Percentiles rank a stretch among this genome's conserved stretches.
Evolutionary conservation across 1,284 basidiomycete genomes (phyloP).

Genomic region (Neotropicomus parvogracilis): DNA sequence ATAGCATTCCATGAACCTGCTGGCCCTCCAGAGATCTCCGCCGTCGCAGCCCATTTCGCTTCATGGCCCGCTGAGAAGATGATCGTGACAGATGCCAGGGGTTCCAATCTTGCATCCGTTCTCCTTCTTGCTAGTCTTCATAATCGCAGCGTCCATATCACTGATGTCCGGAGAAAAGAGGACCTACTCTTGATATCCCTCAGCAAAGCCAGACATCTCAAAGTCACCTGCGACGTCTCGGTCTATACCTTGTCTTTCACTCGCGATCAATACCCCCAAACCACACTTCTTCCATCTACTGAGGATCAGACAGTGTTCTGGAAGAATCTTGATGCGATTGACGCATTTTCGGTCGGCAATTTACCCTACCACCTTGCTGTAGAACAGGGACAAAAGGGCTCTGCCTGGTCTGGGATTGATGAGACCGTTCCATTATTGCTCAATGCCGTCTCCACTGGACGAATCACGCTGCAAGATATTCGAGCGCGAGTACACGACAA

Average conservation of each 20-base stretch:
- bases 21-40: constrained; percentile 49
- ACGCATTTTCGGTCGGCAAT: constrained; percentile 88
- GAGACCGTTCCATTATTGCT: constrained; percentile 89
- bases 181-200: constrained; percentile 91
- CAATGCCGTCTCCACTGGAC: constrained; percentile 79
- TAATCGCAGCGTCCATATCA: constrained; percentile 87
- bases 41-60: constrained; percentile 83
- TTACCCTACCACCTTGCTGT: constrained; percentile 77
- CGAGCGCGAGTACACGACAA: constrained; percentile 83
- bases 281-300: constrained; percentile 67
- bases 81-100: constrained; percentile 91
- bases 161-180: constrained; percentile 86
- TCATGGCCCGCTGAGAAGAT: constrained; percentile 91
- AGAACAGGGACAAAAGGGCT: constrained; percentile 64
- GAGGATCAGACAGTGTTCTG: constrained; percentile 87
- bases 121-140: constrained; percentile 92
- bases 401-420: constrained; percentile 78
- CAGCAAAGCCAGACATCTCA: constrained; percentile 91
- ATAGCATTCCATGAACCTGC: constrained; percentile 69
- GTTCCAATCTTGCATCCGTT: constrained; percentile 90
- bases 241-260: constrained; percentile 93
- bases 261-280: constrained; percentile 67
- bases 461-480: constrained; percentile 83
- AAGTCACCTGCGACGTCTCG: constrained; percentile 95
- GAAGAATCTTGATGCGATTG: constrained; percentile 82